These are phyloP conservation scores for Heliamphora pulchella DNA, from an alignment of 179 eudicot species.

Conservation along the genomic window DNA sequence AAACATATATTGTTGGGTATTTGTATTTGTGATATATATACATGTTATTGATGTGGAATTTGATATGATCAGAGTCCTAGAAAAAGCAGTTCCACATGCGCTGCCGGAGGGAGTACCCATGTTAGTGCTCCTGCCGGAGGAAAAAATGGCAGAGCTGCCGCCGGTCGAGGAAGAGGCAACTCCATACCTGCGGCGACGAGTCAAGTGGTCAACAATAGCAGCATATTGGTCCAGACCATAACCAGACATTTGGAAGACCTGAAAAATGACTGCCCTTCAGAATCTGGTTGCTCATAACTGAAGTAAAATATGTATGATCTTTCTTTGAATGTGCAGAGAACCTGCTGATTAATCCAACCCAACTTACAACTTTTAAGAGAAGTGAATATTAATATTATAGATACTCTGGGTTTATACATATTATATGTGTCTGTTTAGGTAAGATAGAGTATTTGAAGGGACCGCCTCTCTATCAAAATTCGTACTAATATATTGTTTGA, in stretches of 20 bases:
- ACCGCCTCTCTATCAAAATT: no score
- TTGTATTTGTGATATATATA: no score
- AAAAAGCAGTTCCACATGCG: conserved; percentile 1
- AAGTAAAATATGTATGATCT: no score
- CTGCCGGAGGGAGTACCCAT: neutral
- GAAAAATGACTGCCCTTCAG: conserved; percentile 12
- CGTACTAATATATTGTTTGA: no score
- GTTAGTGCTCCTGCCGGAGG: neutral
- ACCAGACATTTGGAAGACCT: conserved; percentile 21
- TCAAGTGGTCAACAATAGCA: neutral
- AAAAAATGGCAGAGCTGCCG: neutral
- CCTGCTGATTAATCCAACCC: no score
- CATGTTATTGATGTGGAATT: neutral
- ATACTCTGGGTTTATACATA: no score
- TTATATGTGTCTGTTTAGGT: no score
- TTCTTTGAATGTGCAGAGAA: no score
- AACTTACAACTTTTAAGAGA: no score
- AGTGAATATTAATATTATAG: no score
- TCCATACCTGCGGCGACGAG: neutral
- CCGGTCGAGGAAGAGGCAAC: neutral
- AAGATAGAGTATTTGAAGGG: no score
- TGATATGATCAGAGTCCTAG: conserved; percentile 4
- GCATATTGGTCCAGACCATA: conserved; percentile 12
- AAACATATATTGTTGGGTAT: no score
- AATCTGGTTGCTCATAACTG: neutral